Evolutionary conservation across 331 rosid genomes (phyloP), one percentile per base, ranked within the genome.

Genomic region (Malus hybrid): DNA sequence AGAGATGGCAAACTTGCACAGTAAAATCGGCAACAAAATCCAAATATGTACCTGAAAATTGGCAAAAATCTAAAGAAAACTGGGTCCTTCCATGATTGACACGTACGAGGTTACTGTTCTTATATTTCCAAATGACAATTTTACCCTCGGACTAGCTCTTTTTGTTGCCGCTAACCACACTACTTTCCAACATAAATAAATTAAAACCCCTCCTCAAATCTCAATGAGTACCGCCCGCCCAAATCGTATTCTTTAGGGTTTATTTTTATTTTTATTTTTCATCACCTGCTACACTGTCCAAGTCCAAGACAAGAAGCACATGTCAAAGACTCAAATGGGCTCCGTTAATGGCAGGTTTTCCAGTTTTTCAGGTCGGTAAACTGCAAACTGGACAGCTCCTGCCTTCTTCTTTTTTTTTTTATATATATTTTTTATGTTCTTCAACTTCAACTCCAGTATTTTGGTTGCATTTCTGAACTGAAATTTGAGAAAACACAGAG

Each of bases 361-460:
- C 63, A 74, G 81, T 57, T 75, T 74, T 65, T 65, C 70, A 85
- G 91, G 92, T 88, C 74, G 96, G 89, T 88, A 81, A 88, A 82
- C 90, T 78, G 81, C 86, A 81, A 79, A 78, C 85, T 86, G 83
- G 80, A 82, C 90, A 82, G 76, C 79, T 84, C 79, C 55, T 65
- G 55, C 56, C 75, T 65, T 83, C 77, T 24, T 24, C 24, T 24
- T 24, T 24, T 24, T 24, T 24, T 72, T 50, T 79, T 73, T 80
- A 48, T 31, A 73, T 78, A 32, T 75, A 24, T 24, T 24, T 24
- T 24, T 24, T 24, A 24, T 24, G 24, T 24, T 68, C 70, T 67
- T 59, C 18, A 18, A 62, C 31, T 65, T 33, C 73, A 57, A 44
- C 50, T 18, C 46, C 73, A 31, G 12, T 15, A 20, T 12, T 42